A percentile compares a stretch with the other conserved stretches of the same genome.
phyloP scores from a whole-genome alignment of 805 yeast genomes.

The Saccharomycopsis vini region DNA sequence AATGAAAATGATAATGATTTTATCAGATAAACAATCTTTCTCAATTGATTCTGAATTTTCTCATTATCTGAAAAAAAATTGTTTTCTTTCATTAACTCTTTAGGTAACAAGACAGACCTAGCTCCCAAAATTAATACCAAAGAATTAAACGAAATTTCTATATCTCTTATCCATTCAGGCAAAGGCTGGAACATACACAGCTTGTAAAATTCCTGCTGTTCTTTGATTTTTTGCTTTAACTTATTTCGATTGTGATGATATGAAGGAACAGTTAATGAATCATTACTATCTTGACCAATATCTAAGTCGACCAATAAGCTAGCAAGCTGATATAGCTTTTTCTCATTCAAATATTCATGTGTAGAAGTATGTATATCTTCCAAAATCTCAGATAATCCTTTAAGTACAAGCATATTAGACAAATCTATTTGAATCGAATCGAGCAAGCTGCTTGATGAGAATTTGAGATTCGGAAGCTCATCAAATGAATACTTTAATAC shows the following conservation, averaged over 20 bases:
- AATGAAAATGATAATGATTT: conserved; percentile 21
- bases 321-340: conserved; percentile 10
- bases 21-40: conserved; percentile 12
- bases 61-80: conserved; percentile 32
- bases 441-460: conserved; percentile 21
- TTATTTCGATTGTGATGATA: not conserved
- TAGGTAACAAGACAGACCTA: conserved; percentile 36
- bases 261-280: not conserved
- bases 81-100: conserved; percentile 28
- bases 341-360: conserved; percentile 11
- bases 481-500: conserved; percentile 16
- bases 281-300: not conserved
- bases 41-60: conserved; percentile 3
- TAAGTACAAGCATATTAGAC: conserved; percentile 24
- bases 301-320: not conserved
- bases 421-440: conserved; percentile 24
- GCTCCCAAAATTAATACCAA: conserved; percentile 29
- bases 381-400: conserved; percentile 24
- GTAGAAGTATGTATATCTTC: conserved; percentile 17
- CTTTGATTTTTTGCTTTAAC: conserved; percentile 6
- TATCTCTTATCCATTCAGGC: conserved; percentile 28
- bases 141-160: conserved; percentile 22
- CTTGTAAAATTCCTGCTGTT: conserved; percentile 21
- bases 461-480: conserved; percentile 22
- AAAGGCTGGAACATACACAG: conserved; percentile 24